These are phyloP conservation scores for Meira nashicola DNA, from an alignment of 1,284 basidiomycete species.

Conservation along the genomic window DNA sequence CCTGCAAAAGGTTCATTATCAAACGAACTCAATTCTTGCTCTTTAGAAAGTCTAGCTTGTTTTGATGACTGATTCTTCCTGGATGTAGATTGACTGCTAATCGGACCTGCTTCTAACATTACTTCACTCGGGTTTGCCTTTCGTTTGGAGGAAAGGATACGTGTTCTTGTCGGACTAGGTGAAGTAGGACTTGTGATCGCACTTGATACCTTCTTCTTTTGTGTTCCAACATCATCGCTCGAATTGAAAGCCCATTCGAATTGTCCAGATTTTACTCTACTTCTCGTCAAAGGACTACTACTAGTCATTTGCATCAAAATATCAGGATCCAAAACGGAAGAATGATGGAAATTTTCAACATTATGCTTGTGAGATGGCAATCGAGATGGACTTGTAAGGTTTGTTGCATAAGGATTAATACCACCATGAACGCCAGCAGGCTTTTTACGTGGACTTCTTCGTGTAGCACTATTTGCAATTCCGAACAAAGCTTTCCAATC, in stretches of 20 bases:
- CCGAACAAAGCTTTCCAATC: slow-evolving; percentile 10
- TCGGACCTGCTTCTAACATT: background rate
- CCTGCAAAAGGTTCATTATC: slow-evolving; percentile 1
- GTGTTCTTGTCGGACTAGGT: slow-evolving; percentile 17
- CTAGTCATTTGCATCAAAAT: slow-evolving; percentile 16
- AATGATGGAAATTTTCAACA: background rate
- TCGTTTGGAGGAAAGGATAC: background rate
- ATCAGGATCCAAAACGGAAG: background rate
- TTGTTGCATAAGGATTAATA: slow-evolving; percentile 44
- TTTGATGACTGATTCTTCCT: slow-evolving; percentile 6
- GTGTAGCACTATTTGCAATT: slow-evolving; percentile 19
- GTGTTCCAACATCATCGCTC: slow-evolving; percentile 12
- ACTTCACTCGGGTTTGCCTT: background rate
- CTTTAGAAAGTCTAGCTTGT: slow-evolving; percentile 20
- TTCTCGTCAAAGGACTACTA: slow-evolving; percentile 33
- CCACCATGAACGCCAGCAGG: slow-evolving; percentile 36
- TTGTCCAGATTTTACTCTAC: slow-evolving; percentile 20
- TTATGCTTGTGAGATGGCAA: background rate
- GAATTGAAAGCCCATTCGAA: slow-evolving; percentile 3
- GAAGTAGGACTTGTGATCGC: slow-evolving; percentile 28
- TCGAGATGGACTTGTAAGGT: background rate
- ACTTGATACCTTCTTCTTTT: slow-evolving; percentile 24
- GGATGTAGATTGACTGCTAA: background rate
- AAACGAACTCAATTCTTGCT: background rate
- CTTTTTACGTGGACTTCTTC: slow-evolving; percentile 48